These are phyloP conservation scores for Spizellomyces punctatus DNA, from an alignment of 192 early-diverging fungal genomes.

Conservation along the genomic window DNA sequence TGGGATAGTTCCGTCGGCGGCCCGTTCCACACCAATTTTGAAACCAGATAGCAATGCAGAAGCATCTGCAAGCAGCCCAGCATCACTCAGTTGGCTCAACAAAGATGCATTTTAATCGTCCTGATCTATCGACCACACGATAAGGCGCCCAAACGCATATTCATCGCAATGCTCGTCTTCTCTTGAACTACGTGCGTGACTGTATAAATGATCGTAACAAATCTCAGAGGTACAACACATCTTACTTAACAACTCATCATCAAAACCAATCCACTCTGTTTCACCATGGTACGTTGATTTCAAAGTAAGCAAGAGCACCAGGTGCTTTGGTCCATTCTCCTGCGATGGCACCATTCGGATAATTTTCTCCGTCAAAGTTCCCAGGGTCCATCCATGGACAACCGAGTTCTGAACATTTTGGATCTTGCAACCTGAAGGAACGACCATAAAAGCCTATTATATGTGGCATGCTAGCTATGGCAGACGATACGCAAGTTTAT, in stretches of 20 bases:
- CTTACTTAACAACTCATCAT: neutral
- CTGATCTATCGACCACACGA: conserved; percentile 1
- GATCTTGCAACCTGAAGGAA: conserved; percentile 2
- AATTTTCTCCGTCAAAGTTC: conserved; percentile 3
- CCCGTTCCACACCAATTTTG: neutral
- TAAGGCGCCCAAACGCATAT: neutral
- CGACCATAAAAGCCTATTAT: conserved; percentile 2
- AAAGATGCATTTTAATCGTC: neutral
- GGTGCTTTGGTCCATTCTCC: neutral
- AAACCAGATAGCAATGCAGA: neutral
- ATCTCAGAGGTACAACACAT: no score
- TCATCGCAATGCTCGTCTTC: no score
- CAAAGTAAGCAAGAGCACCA: neutral
- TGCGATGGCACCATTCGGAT: neutral
- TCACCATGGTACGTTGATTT: conserved; percentile 6
- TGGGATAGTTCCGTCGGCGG: neutral
- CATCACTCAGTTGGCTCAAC: neutral
- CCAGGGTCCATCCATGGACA: neutral
- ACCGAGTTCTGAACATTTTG: neutral
- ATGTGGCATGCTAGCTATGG: no score
- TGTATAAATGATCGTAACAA: no score
- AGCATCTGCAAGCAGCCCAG: neutral
- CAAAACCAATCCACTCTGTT: conserved; percentile 4
- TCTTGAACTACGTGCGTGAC: no score
- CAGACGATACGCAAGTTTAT: no score